phyloP scores from a whole-genome alignment of 169 alveolate species.

The Theileria luwenshuni region DNA sequence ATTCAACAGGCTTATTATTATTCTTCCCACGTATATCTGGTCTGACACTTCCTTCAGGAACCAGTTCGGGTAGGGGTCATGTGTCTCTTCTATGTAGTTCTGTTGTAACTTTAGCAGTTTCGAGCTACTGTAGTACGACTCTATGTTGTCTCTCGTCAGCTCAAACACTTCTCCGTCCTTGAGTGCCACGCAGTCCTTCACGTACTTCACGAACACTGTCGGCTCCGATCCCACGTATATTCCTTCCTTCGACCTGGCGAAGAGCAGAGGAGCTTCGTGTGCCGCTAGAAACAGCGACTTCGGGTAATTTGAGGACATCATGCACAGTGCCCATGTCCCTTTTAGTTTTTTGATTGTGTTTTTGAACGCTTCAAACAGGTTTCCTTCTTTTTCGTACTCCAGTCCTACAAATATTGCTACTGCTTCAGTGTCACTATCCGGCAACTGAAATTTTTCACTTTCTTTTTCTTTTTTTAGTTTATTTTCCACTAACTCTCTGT shows the following conservation, averaged over 20 bases:
- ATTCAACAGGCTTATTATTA: constrained; percentile 30
- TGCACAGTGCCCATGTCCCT: constrained; percentile 96
- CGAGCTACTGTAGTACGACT: constrained; percentile 51
- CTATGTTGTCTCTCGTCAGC: constrained; percentile 48
- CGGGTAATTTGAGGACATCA: constrained; percentile 86
- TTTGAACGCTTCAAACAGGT: constrained; percentile 84
- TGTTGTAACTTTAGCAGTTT: constrained; percentile 47
- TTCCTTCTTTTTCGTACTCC: constrained; percentile 82
- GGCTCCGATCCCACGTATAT: constrained; percentile 92
- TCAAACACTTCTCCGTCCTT: constrained; percentile 63
- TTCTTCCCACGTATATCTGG: constrained; percentile 76
- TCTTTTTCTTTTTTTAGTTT: constrained; percentile 30
- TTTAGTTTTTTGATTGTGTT: constrained; percentile 84
- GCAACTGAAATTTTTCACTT: constrained; percentile 19
- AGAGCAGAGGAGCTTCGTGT: constrained; percentile 90
- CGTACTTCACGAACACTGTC: constrained; percentile 90
- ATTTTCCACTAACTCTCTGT: constrained; percentile 29
- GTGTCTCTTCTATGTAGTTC: constrained; percentile 78
- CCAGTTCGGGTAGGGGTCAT: constrained; percentile 89
- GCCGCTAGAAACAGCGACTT: constrained; percentile 89
- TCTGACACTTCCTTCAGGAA: constrained; percentile 88
- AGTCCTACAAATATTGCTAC: constrained; percentile 92
- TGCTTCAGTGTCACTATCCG: constrained; percentile 96
- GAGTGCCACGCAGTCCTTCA: constrained; percentile 87
- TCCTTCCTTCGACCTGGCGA: constrained; percentile 82